phyloP scores from a whole-genome alignment of 768 basidiomycete species.

The Psilocybe sp. region DNA sequence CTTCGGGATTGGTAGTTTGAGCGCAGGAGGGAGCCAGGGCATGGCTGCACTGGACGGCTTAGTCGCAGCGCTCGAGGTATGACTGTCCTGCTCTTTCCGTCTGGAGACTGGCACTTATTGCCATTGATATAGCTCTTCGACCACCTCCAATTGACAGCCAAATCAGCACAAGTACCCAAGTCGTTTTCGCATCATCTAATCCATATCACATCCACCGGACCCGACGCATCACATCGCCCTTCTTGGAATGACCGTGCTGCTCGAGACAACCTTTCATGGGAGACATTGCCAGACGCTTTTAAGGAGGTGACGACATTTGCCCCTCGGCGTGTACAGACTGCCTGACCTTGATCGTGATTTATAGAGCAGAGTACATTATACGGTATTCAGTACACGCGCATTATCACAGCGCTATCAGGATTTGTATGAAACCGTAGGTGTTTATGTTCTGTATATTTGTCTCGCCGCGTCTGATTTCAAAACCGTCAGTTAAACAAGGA shows the following conservation, averaged over 20 bases:
- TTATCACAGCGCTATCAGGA: constrained; percentile 48
- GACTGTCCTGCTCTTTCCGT: constrained; percentile 2
- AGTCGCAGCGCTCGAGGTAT: constrained; percentile 68
- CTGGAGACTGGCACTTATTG: background rate
- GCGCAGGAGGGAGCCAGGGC: constrained; percentile 44
- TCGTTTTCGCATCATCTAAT: constrained; percentile 41
- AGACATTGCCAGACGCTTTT: constrained; percentile 55
- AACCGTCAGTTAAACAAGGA: constrained; percentile 9
- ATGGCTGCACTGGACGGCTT: constrained; percentile 72
- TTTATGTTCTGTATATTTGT: background rate
- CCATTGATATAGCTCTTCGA: constrained; percentile 34
- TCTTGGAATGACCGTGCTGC: constrained; percentile 46
- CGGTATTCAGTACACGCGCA: constrained; percentile 41
- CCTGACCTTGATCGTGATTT: background rate
- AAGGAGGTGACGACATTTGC: constrained; percentile 44
- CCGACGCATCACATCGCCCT: constrained; percentile 54
- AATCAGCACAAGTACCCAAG: constrained; percentile 14
- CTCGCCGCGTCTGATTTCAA: too few species aligned
- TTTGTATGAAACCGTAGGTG: constrained; percentile 46
- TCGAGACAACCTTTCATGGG: constrained; percentile 58
- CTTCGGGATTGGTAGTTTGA: constrained; percentile 58
- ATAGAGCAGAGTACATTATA: constrained; percentile 61
- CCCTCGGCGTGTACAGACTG: background rate
- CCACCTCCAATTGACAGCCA: constrained; percentile 24
- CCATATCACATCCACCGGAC: constrained; percentile 57